Evolutionary conservation across 306 rosid species (phyloP).

Genomic region (Dryas octopetala): DNA sequence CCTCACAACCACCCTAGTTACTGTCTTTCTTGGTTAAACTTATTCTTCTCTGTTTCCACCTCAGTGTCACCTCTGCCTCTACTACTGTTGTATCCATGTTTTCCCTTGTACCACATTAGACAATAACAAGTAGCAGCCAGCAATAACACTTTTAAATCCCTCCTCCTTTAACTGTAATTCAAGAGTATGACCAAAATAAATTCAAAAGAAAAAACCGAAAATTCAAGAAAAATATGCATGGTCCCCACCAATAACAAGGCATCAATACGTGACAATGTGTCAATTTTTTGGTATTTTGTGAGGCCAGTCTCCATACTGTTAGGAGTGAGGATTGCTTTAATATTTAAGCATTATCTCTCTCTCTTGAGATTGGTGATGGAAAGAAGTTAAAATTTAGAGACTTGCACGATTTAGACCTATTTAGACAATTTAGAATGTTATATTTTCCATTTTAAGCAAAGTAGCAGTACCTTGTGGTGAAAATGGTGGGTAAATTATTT

Average conservation of each 20-base stretch:
- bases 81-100: not conserved
- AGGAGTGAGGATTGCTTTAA: no score
- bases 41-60: not conserved
- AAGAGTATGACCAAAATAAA: not conserved
- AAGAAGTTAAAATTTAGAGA: no score
- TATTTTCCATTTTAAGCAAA: no score
- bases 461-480: no score
- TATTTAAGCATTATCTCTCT: no score
- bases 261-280: not conserved
- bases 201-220: not conserved
- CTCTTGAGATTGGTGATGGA: no score
- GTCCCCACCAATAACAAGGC: not conserved
- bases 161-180: not conserved
- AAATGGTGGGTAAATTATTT: no score
- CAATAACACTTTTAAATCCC: not conserved
- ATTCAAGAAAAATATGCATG: not conserved
- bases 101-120: not conserved
- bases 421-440: no score
- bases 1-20: not conserved
- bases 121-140: not conserved
- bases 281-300: not conserved
- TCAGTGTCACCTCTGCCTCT: not conserved
- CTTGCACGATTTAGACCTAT: no score
- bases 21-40: not conserved
- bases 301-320: slow-evolving; percentile 2